phyloP scores from a whole-genome alignment of 768 basidiomycete genomes.

The Lactarius deliciosus region DNA sequence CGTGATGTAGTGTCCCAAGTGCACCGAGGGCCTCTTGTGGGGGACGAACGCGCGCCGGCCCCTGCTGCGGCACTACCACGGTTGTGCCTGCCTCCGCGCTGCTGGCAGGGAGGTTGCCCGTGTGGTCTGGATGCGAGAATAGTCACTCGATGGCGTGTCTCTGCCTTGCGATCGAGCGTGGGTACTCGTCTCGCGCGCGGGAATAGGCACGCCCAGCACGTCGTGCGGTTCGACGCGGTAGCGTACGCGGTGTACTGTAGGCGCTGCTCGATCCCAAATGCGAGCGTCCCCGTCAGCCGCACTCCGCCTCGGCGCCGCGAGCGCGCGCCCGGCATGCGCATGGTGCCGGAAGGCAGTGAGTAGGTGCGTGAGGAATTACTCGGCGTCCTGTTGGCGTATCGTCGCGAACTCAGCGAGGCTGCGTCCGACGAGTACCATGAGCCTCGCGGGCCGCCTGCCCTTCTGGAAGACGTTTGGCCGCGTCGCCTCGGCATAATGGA shows the following conservation, averaged over 20 bases:
- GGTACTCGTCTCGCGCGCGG: conserved; percentile 52
- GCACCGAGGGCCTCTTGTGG: conserved; percentile 94
- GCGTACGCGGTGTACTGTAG: conserved; percentile 51
- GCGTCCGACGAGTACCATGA: conserved; percentile 88
- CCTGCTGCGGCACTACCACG: conserved; percentile 43
- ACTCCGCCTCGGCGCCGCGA: conserved; percentile 25
- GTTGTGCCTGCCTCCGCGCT: not conserved
- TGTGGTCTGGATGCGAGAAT: conserved; percentile 89
- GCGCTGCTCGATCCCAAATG: too few relatives aligned
- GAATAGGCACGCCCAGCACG: conserved; percentile 76
- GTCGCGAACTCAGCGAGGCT: conserved; percentile 93
- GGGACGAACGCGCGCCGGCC: conserved; percentile 96
- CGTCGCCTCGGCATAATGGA: too few relatives aligned
- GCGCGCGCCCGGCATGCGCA: conserved; percentile 28
- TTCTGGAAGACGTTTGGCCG: conserved; percentile 69
- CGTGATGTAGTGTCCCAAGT: conserved; percentile 92
- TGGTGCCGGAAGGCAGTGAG: conserved; percentile 70
- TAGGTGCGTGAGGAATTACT: conserved; percentile 88
- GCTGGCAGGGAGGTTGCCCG: conserved; percentile 50
- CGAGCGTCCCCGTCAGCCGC: conserved; percentile 71
- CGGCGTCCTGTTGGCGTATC: conserved; percentile 96
- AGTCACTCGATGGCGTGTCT: conserved; percentile 90
- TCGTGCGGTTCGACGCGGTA: conserved; percentile 79
- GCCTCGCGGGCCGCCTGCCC: conserved; percentile 76
- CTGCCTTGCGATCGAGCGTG: conserved; percentile 49